Conservation (phyloP, 2,329 filamentous ascomycete species). For the Penicillium sp. region DNA sequence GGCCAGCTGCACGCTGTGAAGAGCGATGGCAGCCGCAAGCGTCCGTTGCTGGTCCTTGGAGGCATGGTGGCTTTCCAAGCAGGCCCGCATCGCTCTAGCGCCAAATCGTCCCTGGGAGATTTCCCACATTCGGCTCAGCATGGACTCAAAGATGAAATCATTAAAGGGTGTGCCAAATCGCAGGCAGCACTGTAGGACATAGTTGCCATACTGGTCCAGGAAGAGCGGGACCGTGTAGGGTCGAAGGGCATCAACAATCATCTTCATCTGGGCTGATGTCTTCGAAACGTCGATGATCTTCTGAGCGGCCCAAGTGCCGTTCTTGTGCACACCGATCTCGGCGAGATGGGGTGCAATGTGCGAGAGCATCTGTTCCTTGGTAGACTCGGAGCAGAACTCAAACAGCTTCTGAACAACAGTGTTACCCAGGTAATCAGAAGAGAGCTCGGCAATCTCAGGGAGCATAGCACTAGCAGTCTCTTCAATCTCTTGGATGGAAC, state of each 20-base stretch:
- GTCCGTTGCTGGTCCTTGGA: constrained; percentile 94
- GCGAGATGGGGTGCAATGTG: constrained; percentile 88
- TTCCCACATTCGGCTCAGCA: constrained; percentile 92
- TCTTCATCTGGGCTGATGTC: constrained; percentile 70
- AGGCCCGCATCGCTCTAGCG: constrained; percentile 92
- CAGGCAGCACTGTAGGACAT: constrained; percentile 92
- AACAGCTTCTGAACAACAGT: constrained; percentile 99
- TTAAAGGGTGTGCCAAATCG: constrained; percentile 86
- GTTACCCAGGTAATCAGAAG: constrained; percentile 95
- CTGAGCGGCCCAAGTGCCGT: constrained; percentile 97
- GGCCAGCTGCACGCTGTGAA: constrained; percentile 92
- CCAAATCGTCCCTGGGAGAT: constrained; percentile 89
- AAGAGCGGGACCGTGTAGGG: constrained; percentile 88
- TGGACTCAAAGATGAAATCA: constrained; percentile 96
- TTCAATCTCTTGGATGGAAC: constrained; percentile 82
- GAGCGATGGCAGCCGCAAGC: constrained; percentile 88
- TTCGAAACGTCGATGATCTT: constrained; percentile 98
- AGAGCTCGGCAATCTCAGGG: constrained; percentile 87
- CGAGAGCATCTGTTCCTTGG: constrained; percentile 84
- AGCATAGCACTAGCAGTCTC: constrained; percentile 90
- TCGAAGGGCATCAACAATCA: constrained; percentile 78
- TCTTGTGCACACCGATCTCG: constrained; percentile 98
- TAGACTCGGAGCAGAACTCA: constrained; percentile 84
- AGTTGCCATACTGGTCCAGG: constrained; percentile 97
- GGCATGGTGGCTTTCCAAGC: constrained; percentile 89